Percentiles rank a stretch among this genome's conserved stretches.
phyloP scores from a whole-genome alignment of 2,329 filamentous ascomycete species.

The Trichophyton mentagrophytes region DNA sequence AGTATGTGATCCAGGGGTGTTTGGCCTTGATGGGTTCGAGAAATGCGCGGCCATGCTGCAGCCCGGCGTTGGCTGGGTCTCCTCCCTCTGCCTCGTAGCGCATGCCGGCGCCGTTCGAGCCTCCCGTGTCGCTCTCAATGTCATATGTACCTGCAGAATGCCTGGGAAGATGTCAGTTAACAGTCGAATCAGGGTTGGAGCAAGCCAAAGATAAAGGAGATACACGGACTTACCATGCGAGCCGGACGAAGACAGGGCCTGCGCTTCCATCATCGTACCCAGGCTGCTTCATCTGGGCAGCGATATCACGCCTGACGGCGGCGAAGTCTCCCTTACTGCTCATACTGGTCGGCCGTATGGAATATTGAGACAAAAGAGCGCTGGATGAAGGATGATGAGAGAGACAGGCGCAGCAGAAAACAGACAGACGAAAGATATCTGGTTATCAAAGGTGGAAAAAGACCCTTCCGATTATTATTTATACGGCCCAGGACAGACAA shows the following conservation, averaged over 20 bases:
- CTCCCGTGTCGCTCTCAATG: conserved; percentile 46
- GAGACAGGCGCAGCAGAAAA: not conserved
- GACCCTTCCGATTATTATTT: not conserved
- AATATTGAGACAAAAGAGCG: conserved; percentile 4
- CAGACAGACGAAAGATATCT: not conserved
- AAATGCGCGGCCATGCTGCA: conserved; percentile 51
- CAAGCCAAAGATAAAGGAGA: too few species aligned
- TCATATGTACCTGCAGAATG: conserved; percentile 54
- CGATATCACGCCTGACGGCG: conserved; percentile 44
- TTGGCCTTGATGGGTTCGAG: conserved; percentile 48
- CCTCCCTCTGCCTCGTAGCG: conserved; percentile 52
- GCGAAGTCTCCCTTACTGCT: conserved; percentile 29
- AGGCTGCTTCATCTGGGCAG: conserved; percentile 44
- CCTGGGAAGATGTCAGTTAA: conserved; percentile 24
- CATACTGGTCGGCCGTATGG: conserved; percentile 22
- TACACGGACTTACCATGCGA: conserved; percentile 42
- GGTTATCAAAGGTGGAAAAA: not conserved
- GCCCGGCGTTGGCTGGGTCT: conserved; percentile 52
- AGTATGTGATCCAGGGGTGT: conserved; percentile 52
- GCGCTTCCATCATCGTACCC: conserved; percentile 54
- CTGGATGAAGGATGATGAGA: conserved; percentile 3
- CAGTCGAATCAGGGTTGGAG: not conserved
- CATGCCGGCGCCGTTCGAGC: conserved; percentile 54
- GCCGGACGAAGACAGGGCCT: conserved; percentile 50
- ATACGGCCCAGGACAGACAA: not conserved